Conservation (phyloP, 2,329 filamentous ascomycete species). For the Fusarium tricinctum region DNA sequence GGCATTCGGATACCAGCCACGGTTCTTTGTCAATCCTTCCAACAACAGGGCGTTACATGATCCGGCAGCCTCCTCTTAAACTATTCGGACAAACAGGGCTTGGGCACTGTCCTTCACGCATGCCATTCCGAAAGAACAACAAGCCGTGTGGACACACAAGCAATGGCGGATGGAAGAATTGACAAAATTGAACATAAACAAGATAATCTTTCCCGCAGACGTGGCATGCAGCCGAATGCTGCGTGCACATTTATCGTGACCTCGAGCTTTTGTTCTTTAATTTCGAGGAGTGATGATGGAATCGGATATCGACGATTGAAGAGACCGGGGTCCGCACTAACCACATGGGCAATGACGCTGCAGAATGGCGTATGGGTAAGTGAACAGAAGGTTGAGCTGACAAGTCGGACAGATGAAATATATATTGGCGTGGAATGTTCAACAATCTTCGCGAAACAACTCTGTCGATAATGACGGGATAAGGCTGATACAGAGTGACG, state of each 20-base stretch:
- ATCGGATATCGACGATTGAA: slow-evolving; percentile 27
- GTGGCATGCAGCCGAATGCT: slow-evolving; percentile 69
- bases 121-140: slow-evolving; percentile 57
- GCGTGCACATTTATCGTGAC: slow-evolving; percentile 70
- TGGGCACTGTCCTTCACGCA: slow-evolving; percentile 69
- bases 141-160: slow-evolving; percentile 63
- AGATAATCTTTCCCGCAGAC: slow-evolving; percentile 72
- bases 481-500: slow-evolving; percentile 51
- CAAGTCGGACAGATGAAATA: slow-evolving; percentile 17
- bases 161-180: slow-evolving; percentile 64
- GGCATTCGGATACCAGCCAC: slow-evolving; percentile 4
- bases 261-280: slow-evolving; percentile 40
- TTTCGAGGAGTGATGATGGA: slow-evolving; percentile 27
- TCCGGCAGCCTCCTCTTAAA: slow-evolving; percentile 66
- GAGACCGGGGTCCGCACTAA: slow-evolving; percentile 36
- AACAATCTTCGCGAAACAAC: slow-evolving; percentile 17
- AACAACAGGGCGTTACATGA: slow-evolving; percentile 61
- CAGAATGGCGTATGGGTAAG: slow-evolving; percentile 14
- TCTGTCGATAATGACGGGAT: slow-evolving; percentile 36
- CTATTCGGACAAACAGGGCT: slow-evolving; percentile 72
- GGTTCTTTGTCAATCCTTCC: slow-evolving; percentile 22
- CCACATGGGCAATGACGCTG: slow-evolving; percentile 44
- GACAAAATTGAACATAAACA: slow-evolving; percentile 70
- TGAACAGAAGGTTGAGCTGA: slow-evolving; percentile 14
- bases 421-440: slow-evolving; percentile 5